Evolutionary conservation across 257 asterid genomes (phyloP).

Genomic region (Ilex asprella): DNA sequence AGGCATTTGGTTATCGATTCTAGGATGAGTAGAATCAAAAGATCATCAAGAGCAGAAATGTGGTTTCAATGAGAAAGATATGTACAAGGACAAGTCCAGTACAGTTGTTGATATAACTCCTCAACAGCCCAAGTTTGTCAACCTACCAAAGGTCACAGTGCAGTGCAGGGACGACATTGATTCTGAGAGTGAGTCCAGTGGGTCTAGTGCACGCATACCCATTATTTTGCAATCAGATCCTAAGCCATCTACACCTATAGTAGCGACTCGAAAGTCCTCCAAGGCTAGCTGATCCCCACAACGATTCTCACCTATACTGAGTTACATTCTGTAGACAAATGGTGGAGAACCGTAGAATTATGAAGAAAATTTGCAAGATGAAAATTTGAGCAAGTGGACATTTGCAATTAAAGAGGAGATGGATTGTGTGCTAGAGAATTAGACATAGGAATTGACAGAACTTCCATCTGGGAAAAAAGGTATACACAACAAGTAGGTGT

Average conservation of each 20-base stretch:
- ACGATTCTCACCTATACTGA: not conserved
- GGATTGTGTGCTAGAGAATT: not conserved
- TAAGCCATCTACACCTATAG: not conserved
- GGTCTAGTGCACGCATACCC: not conserved
- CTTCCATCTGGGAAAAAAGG: not conserved
- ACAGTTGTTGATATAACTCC: not conserved
- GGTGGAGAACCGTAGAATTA: not conserved
- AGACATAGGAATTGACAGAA: no score
- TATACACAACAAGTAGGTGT: no score
- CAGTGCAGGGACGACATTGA: not conserved
- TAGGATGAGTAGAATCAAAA: no score
- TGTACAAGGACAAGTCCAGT: not conserved
- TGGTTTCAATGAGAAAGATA: no score
- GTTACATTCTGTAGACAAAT: not conserved
- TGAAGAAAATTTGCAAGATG: not conserved
- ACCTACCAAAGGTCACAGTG: not conserved
- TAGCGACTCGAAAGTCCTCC: not conserved
- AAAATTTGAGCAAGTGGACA: not conserved
- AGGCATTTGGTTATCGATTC: no score
- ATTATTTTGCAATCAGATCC: not conserved
- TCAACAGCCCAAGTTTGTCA: not conserved
- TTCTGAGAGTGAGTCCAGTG: not conserved
- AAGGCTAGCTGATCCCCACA: not conserved
- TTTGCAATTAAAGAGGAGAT: conserved; percentile 5
- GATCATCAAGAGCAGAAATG: no score